Evolutionary conservation across 495 filamentous ascomycete genomes (phyloP), one percentile per base, ranked within the genome.

Genomic region (Evernia prunastri): DNA sequence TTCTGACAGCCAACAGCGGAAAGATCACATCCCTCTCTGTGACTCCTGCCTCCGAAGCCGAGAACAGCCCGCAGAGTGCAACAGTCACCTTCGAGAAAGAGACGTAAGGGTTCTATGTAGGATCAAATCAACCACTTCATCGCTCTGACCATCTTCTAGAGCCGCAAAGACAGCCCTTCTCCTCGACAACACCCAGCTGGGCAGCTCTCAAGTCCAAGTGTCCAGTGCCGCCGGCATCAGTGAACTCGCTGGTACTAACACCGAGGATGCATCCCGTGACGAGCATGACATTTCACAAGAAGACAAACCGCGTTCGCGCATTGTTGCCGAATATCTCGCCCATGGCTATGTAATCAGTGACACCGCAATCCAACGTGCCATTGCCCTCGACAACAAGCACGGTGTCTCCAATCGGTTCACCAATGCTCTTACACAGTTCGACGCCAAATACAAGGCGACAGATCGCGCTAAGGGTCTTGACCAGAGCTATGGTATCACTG

Each of bases 161-260:
- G 94, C 94, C 17, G 91, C 93, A 18, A 96, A 96, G 76, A 98
- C 94, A 31, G 94, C 94, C 23, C 89, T 96, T 35, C 90, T 98
- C 59, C 87, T 98, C 61, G 92, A 98, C 75, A 90, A 96, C 75
- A 97, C 95, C 68, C 87, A 91, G 76, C 87, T 98, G 59, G 92
- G 93, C 68, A 75, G 84, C 43, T 86, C 87, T 56, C 82, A 91
- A 60, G 92, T 98, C 63, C 79, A 85, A 51, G 94, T 98, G 64
- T 80, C 86, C 57, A 76, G 83, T 56, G 85, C 87, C 27, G 78
- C 84, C 37, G 83, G 82, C 69, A 78, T 90, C 68, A 81, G 82
- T 42, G 80, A 87, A 36, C 79, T 91, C 61, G 87, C 89, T 59
- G 81, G 79, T 57, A 72, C 75, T 57, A 77, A 78, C 23, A 67